Conservation (phyloP, 768 basidiomycete species). For the Tricholoma terreum region DNA sequence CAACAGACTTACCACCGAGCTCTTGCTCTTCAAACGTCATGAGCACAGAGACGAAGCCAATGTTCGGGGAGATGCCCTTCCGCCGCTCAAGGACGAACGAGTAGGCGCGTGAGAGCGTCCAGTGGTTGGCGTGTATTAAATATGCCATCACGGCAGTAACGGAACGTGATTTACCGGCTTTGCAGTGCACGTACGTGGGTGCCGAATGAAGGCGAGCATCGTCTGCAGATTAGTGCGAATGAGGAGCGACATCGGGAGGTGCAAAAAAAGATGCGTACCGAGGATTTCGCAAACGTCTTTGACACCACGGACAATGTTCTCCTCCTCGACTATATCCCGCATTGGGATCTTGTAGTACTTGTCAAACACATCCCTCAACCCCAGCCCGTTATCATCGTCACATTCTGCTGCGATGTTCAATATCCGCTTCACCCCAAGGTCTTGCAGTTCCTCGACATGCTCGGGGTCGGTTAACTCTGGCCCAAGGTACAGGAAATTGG, state of each 20-base stretch:
- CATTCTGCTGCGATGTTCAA: constrained; percentile 92
- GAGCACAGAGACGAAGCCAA: constrained; percentile 95
- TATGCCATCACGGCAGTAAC: constrained; percentile 97
- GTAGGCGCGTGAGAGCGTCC: constrained; percentile 91
- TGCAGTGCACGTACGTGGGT: constrained; percentile 94
- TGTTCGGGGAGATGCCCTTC: constrained; percentile 94
- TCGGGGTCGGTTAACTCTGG: constrained; percentile 76
- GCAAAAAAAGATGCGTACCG: constrained; percentile 49
- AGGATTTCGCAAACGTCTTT: constrained; percentile 83
- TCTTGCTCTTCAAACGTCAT: constrained; percentile 96
- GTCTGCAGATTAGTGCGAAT: constrained; percentile 46
- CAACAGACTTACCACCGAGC: constrained; percentile 71
- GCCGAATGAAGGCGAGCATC: constrained; percentile 88
- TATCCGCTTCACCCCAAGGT: constrained; percentile 80
- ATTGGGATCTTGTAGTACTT: constrained; percentile 86
- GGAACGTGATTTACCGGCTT: constrained; percentile 92
- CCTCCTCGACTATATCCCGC: constrained; percentile 95
- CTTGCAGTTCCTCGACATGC: constrained; percentile 72
- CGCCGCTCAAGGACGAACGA: constrained; percentile 88
- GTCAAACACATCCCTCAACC: constrained; percentile 69
- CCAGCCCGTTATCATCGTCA: constrained; percentile 75
- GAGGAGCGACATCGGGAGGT: background rate
- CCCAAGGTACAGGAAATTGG: constrained; percentile 87
- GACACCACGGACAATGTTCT: constrained; percentile 77
- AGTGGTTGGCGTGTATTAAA: constrained; percentile 95